These are phyloP conservation scores for Podospora anserina DNA, from an alignment of 495 filamentous ascomycete species.

Conservation along the genomic window DNA sequence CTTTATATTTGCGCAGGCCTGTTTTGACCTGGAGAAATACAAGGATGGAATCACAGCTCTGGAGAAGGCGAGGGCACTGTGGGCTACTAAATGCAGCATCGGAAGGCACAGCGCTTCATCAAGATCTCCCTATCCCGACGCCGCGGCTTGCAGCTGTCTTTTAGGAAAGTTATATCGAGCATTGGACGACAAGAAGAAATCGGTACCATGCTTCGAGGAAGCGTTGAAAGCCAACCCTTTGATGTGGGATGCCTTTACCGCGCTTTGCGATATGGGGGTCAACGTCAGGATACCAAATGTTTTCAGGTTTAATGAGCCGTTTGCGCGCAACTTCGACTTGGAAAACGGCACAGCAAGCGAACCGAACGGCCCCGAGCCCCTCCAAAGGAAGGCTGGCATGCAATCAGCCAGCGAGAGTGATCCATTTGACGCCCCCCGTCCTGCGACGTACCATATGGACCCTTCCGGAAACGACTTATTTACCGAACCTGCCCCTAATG, in stretches of 20 bases:
- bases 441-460: slow-evolving; percentile 35
- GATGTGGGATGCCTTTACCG: slow-evolving; percentile 95
- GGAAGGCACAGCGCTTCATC: slow-evolving; percentile 71
- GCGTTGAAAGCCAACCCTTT: slow-evolving; percentile 89
- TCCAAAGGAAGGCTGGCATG: slow-evolving; percentile 36
- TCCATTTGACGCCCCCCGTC: slow-evolving; percentile 42
- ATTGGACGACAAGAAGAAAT: slow-evolving; percentile 74
- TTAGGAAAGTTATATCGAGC: slow-evolving; percentile 84
- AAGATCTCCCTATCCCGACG: slow-evolving; percentile 73
- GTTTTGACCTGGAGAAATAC: slow-evolving; percentile 70
- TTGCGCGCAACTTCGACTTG: slow-evolving; percentile 41
- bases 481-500: slow-evolving; percentile 38
- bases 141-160: slow-evolving; percentile 72
- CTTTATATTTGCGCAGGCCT: slow-evolving; percentile 88
- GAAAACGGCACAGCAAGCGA: slow-evolving; percentile 28
- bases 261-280: slow-evolving; percentile 66
- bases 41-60: slow-evolving; percentile 76
- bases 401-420: slow-evolving; percentile 41
- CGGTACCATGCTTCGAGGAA: slow-evolving; percentile 79
- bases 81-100: slow-evolving; percentile 68
- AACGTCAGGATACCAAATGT: slow-evolving; percentile 76
- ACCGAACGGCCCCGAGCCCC: slow-evolving; percentile 37
- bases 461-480: slow-evolving; percentile 33
- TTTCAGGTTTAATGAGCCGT: slow-evolving; percentile 63
- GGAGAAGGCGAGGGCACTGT: slow-evolving; percentile 67